Conservation (phyloP, 2,329 filamentous ascomycete species). For the Aspergillus aculeatinus region DNA sequence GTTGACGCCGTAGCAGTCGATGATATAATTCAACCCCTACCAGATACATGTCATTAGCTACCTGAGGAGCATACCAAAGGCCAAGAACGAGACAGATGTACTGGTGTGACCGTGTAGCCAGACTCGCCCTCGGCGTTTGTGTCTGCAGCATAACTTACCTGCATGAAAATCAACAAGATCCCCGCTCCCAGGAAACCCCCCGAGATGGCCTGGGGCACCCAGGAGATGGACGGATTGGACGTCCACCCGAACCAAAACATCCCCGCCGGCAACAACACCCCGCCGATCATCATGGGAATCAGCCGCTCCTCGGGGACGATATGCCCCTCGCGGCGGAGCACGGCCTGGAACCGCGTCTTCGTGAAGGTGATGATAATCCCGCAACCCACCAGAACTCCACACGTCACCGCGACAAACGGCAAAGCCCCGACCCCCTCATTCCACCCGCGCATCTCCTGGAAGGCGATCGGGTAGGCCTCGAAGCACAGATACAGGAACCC, state of each 20-base stretch:
- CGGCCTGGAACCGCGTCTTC: slow-evolving; percentile 31
- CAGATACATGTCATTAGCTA: too few species aligned
- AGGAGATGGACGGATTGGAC: slow-evolving; percentile 41
- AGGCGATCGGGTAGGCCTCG: slow-evolving; percentile 39
- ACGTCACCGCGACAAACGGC: slow-evolving; percentile 48
- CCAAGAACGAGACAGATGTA: not conserved
- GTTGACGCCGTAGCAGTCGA: slow-evolving; percentile 35
- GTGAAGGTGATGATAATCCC: slow-evolving; percentile 32
- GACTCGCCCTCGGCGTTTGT: too few species aligned
- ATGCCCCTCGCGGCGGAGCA: slow-evolving; percentile 16
- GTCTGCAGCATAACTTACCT: not conserved
- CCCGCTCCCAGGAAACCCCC: slow-evolving; percentile 47
- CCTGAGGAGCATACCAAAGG: too few species aligned
- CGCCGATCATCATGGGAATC: slow-evolving; percentile 48
- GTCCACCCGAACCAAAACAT: slow-evolving; percentile 55
- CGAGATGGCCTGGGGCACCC: slow-evolving; percentile 48
- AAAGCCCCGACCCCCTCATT: slow-evolving; percentile 43
- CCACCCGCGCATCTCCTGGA: slow-evolving; percentile 45
- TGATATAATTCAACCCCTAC: slow-evolving; percentile 33
- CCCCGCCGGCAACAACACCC: slow-evolving; percentile 44
- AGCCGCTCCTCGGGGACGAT: slow-evolving; percentile 39
- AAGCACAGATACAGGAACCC: slow-evolving; percentile 33
- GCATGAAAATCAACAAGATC: slow-evolving; percentile 43
- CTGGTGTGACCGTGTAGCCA: too few species aligned
- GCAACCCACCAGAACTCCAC: slow-evolving; percentile 42